phyloP scores from a whole-genome alignment of 2,329 filamentous ascomycete genomes.

The Bisporella sp. region DNA sequence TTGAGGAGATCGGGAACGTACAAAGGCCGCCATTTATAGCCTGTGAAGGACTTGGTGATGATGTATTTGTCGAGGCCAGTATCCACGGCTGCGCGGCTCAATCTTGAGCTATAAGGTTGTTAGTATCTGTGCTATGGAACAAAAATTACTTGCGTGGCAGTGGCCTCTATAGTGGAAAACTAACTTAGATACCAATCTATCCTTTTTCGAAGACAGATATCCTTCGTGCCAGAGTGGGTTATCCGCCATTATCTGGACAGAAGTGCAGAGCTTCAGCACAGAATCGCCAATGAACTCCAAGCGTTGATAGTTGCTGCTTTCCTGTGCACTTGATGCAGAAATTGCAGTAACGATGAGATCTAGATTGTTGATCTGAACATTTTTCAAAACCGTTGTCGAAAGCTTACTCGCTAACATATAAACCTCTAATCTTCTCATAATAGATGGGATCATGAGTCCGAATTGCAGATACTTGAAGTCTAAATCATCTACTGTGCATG shows the following conservation, averaged over 20 bases:
- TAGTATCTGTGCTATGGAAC: constrained; percentile 55
- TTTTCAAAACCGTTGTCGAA: constrained; percentile 43
- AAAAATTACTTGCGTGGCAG: background rate
- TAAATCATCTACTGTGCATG: constrained; percentile 43
- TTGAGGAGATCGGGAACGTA: constrained; percentile 42
- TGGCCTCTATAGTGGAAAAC: no score
- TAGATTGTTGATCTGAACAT: constrained; percentile 46
- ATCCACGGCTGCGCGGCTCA: constrained; percentile 57
- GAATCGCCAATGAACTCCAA: constrained; percentile 85
- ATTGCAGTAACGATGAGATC: constrained; percentile 61
- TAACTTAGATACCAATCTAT: constrained; percentile 46
- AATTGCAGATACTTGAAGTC: constrained; percentile 34
- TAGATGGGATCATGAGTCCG: constrained; percentile 62
- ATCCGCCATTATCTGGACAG: constrained; percentile 53
- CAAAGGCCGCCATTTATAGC: constrained; percentile 63
- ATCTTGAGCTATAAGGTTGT: constrained; percentile 66
- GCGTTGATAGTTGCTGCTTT: constrained; percentile 66
- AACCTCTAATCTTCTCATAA: constrained; percentile 63
- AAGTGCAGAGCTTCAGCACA: constrained; percentile 68
- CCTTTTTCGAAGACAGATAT: constrained; percentile 62
- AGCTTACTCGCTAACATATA: constrained; percentile 57
- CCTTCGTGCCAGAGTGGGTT: constrained; percentile 69
- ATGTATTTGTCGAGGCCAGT: constrained; percentile 67
- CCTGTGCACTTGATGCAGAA: constrained; percentile 53
- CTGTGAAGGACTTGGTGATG: constrained; percentile 58